Evolutionary conservation across 1,284 basidiomycete species (phyloP).

Genomic region (Somion occarium): DNA sequence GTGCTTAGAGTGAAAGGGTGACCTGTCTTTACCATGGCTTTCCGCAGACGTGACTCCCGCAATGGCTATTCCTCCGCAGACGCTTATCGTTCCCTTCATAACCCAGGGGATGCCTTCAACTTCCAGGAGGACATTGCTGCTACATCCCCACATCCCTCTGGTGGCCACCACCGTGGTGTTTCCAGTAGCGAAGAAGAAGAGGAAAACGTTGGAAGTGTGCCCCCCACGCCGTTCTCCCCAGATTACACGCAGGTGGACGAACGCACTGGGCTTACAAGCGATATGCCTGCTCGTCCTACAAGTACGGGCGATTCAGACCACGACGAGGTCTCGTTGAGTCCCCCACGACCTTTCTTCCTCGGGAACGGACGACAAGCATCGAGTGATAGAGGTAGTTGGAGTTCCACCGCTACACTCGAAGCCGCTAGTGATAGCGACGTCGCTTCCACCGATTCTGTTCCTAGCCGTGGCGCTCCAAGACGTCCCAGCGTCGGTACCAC

Average conservation of each 20-base stretch:
- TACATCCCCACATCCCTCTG: constrained; percentile 16
- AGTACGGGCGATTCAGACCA: background rate
- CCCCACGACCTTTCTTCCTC: constrained; percentile 27
- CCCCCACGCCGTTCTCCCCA: constrained; percentile 15
- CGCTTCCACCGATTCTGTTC: constrained; percentile 8
- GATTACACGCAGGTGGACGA: constrained; percentile 11
- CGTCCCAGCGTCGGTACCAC: background rate
- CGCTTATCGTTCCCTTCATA: constrained; percentile 22
- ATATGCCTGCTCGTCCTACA: background rate
- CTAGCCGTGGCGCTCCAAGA: constrained; percentile 7
- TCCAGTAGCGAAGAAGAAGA: constrained; percentile 22
- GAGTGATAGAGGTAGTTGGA: constrained; percentile 13
- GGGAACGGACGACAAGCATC: constrained; percentile 19
- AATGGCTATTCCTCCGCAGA: constrained; percentile 25
- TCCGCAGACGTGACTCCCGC: constrained; percentile 22
- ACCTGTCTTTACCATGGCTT: too few species aligned
- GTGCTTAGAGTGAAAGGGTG: too few species aligned
- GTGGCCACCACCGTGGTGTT: constrained; percentile 12
- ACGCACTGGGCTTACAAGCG: background rate
- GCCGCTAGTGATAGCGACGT: constrained; percentile 24
- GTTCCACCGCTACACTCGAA: constrained; percentile 16
- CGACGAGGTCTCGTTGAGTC: constrained; percentile 15
- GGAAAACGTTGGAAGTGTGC: background rate
- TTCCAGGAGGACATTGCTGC: constrained; percentile 8
- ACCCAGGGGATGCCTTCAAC: background rate